These are phyloP conservation scores for Backusella parvicylindrica DNA, from an alignment of 192 early-diverging fungal species.

Conservation along the genomic window DNA sequence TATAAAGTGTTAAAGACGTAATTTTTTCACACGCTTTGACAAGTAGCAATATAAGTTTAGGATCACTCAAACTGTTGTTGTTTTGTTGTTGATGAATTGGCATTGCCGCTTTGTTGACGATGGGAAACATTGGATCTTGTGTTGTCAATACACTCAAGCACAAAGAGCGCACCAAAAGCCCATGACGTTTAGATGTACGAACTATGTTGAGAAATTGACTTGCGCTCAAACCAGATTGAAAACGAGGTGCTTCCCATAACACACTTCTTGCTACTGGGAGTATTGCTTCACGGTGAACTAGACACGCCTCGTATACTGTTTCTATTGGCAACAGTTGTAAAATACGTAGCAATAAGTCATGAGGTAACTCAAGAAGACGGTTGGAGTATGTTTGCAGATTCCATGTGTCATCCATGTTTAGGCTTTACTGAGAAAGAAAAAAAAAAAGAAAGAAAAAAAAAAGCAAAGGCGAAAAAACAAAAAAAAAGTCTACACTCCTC, in stretches of 20 bases:
- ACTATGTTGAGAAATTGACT: not conserved
- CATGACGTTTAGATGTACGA: not conserved
- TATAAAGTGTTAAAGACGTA: not conserved
- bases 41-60: not conserved
- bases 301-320: not conserved
- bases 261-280: not conserved
- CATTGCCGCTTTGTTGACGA: not conserved
- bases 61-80: not conserved
- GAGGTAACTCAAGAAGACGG: not conserved
- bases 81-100: not conserved
- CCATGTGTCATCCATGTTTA: not conserved
- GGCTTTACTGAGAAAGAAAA: not conserved
- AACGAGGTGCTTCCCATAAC: not conserved
- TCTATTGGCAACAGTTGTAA: not conserved
- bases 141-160: not conserved
- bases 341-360: not conserved
- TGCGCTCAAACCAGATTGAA: not conserved
- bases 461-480: too few species aligned
- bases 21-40: not conserved
- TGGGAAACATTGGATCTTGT: not conserved
- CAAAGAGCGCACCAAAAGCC: not conserved
- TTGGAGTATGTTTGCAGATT: not conserved
- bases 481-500: not conserved
- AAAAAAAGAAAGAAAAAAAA: not conserved
- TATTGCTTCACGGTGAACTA: not conserved